These are phyloP conservation scores for Pestalotiopsis sp. DNA, from an alignment of 2,329 filamentous ascomycete genomes.

Conservation along the genomic window DNA sequence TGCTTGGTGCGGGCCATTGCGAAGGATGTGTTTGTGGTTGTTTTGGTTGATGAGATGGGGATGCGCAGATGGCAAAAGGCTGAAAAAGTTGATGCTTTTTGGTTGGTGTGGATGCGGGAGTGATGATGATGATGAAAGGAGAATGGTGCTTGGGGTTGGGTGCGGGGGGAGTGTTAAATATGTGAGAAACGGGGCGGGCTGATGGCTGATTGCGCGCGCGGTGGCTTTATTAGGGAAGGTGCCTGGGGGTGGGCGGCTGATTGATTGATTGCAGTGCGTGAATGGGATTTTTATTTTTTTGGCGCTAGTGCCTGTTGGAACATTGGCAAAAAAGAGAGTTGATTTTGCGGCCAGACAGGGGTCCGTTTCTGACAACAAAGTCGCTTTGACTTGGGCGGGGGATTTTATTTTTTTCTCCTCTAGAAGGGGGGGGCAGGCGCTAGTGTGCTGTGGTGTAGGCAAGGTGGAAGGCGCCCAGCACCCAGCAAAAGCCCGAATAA, in stretches of 20 bases:
- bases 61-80: slow-evolving; percentile 21
- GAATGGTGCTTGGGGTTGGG: slow-evolving; percentile 28
- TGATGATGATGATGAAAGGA: slow-evolving; percentile 29
- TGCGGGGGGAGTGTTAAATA: slow-evolving; percentile 35
- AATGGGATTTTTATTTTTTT: not conserved
- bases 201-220: slow-evolving; percentile 32
- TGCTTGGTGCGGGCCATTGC: slow-evolving; percentile 69
- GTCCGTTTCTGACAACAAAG: slow-evolving; percentile 31
- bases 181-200: slow-evolving; percentile 19
- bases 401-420: slow-evolving; percentile 19
- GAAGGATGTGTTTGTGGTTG: slow-evolving; percentile 31
- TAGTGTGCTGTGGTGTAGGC: not conserved
- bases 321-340: slow-evolving; percentile 14
- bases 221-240: not conserved
- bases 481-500: too few relatives aligned
- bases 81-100: slow-evolving; percentile 27
- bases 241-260: not conserved
- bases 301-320: slow-evolving; percentile 5
- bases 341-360: slow-evolving; percentile 32
- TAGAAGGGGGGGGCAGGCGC: not conserved
- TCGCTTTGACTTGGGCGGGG: slow-evolving; percentile 32
- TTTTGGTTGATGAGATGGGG: slow-evolving; percentile 28
- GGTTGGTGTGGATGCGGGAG: slow-evolving; percentile 26
- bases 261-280: slow-evolving; percentile 5
- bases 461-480: too few relatives aligned